Conservation (phyloP, 495 filamentous ascomycete species). For the Apodospora peruviana region DNA sequence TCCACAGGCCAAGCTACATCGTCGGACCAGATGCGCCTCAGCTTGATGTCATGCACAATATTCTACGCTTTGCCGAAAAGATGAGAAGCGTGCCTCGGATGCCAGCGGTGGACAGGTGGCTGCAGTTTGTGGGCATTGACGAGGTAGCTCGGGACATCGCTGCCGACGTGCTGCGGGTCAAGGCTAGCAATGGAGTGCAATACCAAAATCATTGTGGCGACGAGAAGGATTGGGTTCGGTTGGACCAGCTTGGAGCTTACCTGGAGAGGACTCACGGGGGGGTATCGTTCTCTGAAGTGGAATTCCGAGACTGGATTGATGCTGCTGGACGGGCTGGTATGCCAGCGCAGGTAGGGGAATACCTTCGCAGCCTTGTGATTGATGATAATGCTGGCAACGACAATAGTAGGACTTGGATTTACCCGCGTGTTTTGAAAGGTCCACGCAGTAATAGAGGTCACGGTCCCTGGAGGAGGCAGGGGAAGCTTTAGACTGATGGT, state of each 20-base stretch:
- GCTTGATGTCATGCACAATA: slow-evolving; percentile 15
- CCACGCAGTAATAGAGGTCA: not conserved
- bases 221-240: slow-evolving; percentile 3
- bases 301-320: not conserved
- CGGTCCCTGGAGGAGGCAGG: slow-evolving; percentile 24
- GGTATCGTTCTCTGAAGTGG: not conserved
- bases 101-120: not conserved
- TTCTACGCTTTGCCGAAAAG: not conserved
- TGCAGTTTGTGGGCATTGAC: slow-evolving; percentile 4
- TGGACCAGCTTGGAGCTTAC: slow-evolving; percentile 4
- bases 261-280: not conserved
- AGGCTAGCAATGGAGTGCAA: not conserved
- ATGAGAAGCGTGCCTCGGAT: not conserved
- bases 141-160: slow-evolving; percentile 1
- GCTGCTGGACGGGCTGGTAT: not conserved
- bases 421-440: slow-evolving; percentile 3
- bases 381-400: not conserved
- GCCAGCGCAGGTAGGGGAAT: slow-evolving; percentile 2
- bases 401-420: not conserved
- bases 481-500: slow-evolving; percentile 25
- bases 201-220: slow-evolving; percentile 7
- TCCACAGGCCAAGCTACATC: slow-evolving; percentile 37
- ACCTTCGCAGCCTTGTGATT: not conserved
- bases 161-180: not conserved
- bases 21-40: slow-evolving; percentile 16